Evolutionary conservation across 177 flowering plant species (phyloP), one percentile per base, ranked within the genome.

Genomic region (Vitis hybrid): DNA sequence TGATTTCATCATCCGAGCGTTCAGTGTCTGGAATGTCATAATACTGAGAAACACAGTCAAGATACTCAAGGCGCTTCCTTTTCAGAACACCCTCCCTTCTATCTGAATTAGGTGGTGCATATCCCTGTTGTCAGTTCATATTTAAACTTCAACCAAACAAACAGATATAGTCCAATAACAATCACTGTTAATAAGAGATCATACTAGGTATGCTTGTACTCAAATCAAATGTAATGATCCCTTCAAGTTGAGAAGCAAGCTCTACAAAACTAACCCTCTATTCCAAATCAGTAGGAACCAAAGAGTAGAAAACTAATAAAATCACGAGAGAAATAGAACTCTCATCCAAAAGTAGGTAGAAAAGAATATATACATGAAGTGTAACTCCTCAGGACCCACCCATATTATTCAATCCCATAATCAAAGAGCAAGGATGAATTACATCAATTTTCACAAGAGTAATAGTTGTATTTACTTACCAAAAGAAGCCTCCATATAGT

Each of bases 41-140:
- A 82, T 81, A 90, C 76, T 92, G 98, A 59, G 92, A 77, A 74
- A 92, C 98, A 83, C 87, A 86, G 17, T 95, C 99, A 47, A 89
- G 88, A 81, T 94, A 95, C 79, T 95, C 99, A 66, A 86, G 77
- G 44, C 97, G 94, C 79, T 94, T 95, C 79, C 99, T 92, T 76
- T 83, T 87, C 77, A 95, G 73, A 76, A 94, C 94, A 57, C 86
- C 95, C 81, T 89, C 98, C 94, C 97, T 90, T 94, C 98, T 90
- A 88, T 95, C 99, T 89, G 97, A 94, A 94, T 90, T 94, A 90
- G 98, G 89, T 83, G 99, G 91, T 94, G 97, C 98, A 94, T 94
- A 95, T 83, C 98, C 99, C 99, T 95, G 98, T 90, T 77, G 95
- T 95, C 96, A 92, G 95, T 88, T 84, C 83, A 84, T 85, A 59